phyloP scores from a whole-genome alignment of 2,329 filamentous ascomycete genomes.

The Verticillium tricorpus region DNA sequence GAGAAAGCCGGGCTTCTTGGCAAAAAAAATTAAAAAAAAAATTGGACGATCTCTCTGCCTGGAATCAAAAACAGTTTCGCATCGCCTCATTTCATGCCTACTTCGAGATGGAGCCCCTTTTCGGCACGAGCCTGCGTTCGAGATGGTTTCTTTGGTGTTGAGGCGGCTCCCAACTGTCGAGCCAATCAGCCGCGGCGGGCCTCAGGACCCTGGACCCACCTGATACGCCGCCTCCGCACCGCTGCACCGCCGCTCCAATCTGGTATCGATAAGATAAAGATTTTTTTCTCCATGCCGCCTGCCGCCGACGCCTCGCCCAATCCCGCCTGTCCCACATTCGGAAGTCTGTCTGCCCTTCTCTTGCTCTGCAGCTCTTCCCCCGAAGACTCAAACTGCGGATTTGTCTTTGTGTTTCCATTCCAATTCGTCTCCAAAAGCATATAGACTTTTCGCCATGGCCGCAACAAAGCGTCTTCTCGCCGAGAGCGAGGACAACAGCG shows the following conservation, averaged over 20 bases:
- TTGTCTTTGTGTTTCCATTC: neutral
- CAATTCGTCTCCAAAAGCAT: neutral
- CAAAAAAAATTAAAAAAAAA: too few relatives aligned
- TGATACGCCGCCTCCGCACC: neutral
- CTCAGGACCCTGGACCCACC: neutral
- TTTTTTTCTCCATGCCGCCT: constrained; percentile 5
- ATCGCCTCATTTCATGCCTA: too few relatives aligned
- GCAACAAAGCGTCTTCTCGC: neutral
- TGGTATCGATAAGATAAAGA: constrained; percentile 27
- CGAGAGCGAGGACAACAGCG: neutral
- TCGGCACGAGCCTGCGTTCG: neutral
- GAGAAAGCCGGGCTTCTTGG: too few relatives aligned
- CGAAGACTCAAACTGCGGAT: neutral
- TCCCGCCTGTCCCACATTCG: neutral
- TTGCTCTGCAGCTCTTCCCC: neutral
- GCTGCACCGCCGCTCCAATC: neutral
- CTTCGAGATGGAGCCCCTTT: too few relatives aligned
- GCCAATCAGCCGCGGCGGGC: neutral
- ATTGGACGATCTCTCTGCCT: too few relatives aligned
- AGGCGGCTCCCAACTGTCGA: neutral
- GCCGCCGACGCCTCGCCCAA: neutral
- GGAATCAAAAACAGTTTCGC: too few relatives aligned
- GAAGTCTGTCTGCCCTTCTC: neutral
- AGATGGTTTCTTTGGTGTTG: neutral
- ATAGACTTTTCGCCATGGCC: neutral